Evolutionary conservation across 345 rosid genomes (phyloP).

Genomic region (Adansonia digitata): DNA sequence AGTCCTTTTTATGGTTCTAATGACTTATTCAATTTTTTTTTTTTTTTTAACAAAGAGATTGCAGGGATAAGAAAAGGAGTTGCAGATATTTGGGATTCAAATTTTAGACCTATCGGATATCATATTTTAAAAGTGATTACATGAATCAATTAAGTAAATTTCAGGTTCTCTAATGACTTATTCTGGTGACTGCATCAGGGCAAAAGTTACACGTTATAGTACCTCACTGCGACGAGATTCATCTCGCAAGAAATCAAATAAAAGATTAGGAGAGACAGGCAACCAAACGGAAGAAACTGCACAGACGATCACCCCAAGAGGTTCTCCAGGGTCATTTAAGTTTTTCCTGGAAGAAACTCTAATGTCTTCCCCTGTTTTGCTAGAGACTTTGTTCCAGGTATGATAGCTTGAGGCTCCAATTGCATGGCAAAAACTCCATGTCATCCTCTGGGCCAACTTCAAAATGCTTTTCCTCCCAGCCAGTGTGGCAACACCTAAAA

Average conservation of each 20-base stretch:
- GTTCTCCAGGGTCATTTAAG: slow-evolving; percentile 88
- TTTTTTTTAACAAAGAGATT: too few species aligned
- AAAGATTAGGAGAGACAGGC: slow-evolving; percentile 62
- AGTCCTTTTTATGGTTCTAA: background rate
- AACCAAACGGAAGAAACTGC: slow-evolving; percentile 85
- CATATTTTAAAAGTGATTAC: background rate
- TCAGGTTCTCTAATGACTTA: background rate
- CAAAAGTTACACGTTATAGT: background rate
- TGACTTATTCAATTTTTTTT: background rate
- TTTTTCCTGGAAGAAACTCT: slow-evolving; percentile 91
- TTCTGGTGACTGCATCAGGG: background rate
- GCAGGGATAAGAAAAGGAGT: too few species aligned
- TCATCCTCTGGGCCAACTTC: slow-evolving; percentile 91
- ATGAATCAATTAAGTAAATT: background rate
- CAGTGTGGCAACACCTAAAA: slow-evolving; percentile 73
- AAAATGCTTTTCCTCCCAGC: slow-evolving; percentile 96
- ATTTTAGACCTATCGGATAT: too few species aligned
- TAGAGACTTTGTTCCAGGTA: slow-evolving; percentile 75
- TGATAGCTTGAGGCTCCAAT: slow-evolving; percentile 95
- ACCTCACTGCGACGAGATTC: slow-evolving; percentile 82
- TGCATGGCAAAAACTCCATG: slow-evolving; percentile 70
- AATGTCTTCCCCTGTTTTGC: slow-evolving; percentile 89
- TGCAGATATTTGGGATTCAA: too few species aligned
- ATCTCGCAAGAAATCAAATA: slow-evolving; percentile 91
- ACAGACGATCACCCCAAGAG: slow-evolving; percentile 80